Evolutionary conservation across 2,329 filamentous ascomycete species (phyloP).

Genomic region (Exophiala sp.): DNA sequence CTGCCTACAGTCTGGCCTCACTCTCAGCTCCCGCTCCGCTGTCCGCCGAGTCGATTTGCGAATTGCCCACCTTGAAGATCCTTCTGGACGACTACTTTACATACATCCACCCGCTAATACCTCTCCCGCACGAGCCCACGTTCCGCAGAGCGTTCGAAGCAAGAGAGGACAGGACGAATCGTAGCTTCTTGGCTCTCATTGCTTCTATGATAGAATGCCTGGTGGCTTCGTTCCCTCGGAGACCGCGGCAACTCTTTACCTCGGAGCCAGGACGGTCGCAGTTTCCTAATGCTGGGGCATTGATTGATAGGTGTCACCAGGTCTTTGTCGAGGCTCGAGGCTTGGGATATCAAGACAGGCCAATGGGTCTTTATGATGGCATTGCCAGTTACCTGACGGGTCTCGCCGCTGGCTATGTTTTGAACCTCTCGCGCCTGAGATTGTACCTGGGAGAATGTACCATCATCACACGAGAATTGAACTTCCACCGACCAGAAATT

Average conservation of each 20-base stretch:
- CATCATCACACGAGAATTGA: slow-evolving; percentile 39
- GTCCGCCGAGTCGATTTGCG: slow-evolving; percentile 46
- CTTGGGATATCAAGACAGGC: slow-evolving; percentile 40
- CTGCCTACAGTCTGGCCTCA: slow-evolving; percentile 48
- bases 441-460: slow-evolving; percentile 42
- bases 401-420: slow-evolving; percentile 38
- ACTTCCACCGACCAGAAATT: slow-evolving; percentile 32
- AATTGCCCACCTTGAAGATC: slow-evolving; percentile 36
- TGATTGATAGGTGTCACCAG: slow-evolving; percentile 41
- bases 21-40: slow-evolving; percentile 43
- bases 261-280: slow-evolving; percentile 35
- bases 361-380: slow-evolving; percentile 41
- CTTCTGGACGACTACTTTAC: slow-evolving; percentile 45
- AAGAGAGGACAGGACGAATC: slow-evolving; percentile 39
- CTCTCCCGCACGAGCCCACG: slow-evolving; percentile 43
- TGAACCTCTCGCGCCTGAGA: slow-evolving; percentile 37
- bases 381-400: slow-evolving; percentile 42
- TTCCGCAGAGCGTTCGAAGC: slow-evolving; percentile 41
- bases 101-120: slow-evolving; percentile 44
- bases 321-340: slow-evolving; percentile 42
- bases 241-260: slow-evolving; percentile 39
- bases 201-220: slow-evolving; percentile 43
- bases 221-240: slow-evolving; percentile 42
- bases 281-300: slow-evolving; percentile 40
- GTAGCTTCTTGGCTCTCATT: slow-evolving; percentile 41